Evolutionary conservation across 176 grass and related monocot genomes (phyloP).

Genomic region (Hyparrhenia diplandra): DNA sequence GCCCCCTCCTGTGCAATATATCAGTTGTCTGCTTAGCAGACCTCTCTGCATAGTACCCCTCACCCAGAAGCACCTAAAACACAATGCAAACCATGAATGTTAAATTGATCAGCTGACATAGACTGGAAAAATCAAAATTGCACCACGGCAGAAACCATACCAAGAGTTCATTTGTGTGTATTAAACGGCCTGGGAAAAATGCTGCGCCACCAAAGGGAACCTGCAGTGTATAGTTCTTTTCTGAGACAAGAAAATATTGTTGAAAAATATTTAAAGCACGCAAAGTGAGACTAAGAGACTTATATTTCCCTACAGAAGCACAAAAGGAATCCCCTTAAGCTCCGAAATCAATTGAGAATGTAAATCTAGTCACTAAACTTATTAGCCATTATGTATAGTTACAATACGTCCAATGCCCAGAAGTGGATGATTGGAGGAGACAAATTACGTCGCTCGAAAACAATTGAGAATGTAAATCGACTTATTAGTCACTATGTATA

Average conservation of each 20-base stretch:
- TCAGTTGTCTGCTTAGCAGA: conserved; percentile 76
- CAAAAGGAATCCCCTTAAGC: not conserved
- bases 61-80: conserved; percentile 82
- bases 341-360: not conserved
- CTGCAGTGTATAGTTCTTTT: conserved; percentile 23
- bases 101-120: not conserved
- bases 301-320: not conserved
- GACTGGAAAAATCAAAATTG: not conserved
- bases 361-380: not conserved
- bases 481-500: not conserved
- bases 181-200: conserved; percentile 75
- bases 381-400: not conserved
- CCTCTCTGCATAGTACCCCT: conserved; percentile 77
- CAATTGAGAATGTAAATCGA: not conserved
- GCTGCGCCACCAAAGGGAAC: conserved; percentile 85
- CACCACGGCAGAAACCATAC: conserved; percentile 23
- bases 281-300: not conserved
- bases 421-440: not conserved
- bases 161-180: conserved; percentile 89
- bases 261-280: not conserved
- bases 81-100: conserved; percentile 8
- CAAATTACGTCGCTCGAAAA: not conserved
- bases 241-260: not conserved
- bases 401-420: not conserved
- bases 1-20: conserved; percentile 69